Evolutionary conservation across 2,329 filamentous ascomycete genomes (phyloP), one percentile per base, ranked within the genome.

Genomic region (Fusarium begoniae): DNA sequence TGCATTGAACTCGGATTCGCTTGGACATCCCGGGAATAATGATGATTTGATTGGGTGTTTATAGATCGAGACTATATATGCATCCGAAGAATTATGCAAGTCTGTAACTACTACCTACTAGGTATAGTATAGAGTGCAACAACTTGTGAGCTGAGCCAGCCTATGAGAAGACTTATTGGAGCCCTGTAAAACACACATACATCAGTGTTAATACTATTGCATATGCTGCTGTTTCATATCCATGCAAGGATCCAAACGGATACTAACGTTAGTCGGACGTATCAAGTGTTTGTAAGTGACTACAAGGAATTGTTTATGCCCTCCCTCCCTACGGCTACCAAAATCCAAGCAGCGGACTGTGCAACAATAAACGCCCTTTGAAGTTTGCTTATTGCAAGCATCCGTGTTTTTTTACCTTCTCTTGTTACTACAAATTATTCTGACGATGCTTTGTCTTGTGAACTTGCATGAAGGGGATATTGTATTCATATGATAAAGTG

Each of bases 1-100:
- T 35, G 28, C 20, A 47, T 26, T 44, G 10, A 43, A 48, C 51
- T 70, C 67, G 67, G 67, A 69, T 47, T 70, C 66, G 67, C 40
- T 70, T 70, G 17, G 22, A 37, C 41, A 41, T 53, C 24, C 40
- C 20, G 54, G 45, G 44, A 32, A 44, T 17, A 35, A 40, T 28
- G 11, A 28, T 28, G 12, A 40, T 55, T 50, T 40, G 28, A 63
- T 53, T 57, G 58, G 50, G 18, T 41, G 32, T 37, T 40, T 37
- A 12, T 17, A 48, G 37, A 43, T 41, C 37, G 53, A 43, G 22
- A 43, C 26, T 55, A 3, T 35, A 35, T 35, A 8, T 37, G 51
- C 24, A 12, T 38, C 24, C 9, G 9, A 24, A 30, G 20, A 35
- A 51, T 35, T n/a, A 18, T 20, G 17, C 15, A 44, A 24, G 55